Evolutionary conservation across 108 stramenopile genomes (phyloP).

Genomic region (Seminavis robusta): DNA sequence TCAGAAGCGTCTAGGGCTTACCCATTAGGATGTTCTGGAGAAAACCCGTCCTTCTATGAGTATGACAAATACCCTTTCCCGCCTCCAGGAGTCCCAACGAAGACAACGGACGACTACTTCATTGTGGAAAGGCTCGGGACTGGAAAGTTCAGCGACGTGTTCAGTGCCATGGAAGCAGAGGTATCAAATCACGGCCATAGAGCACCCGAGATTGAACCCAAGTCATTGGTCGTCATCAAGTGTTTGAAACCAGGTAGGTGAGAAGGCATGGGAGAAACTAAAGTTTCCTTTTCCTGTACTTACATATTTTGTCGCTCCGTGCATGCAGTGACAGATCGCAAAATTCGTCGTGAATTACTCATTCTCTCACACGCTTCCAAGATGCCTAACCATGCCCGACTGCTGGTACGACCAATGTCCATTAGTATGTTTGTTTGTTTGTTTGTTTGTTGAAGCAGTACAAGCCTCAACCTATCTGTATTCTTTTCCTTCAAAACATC

Average conservation of each 20-base stretch:
- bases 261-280: background rate
- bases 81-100: slow-evolving; percentile 20
- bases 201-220: slow-evolving; percentile 2
- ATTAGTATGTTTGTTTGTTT: too few species aligned
- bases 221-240: background rate
- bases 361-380: slow-evolving; percentile 58
- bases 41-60: slow-evolving; percentile 47
- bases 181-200: slow-evolving; percentile 14
- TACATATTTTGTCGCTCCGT: slow-evolving; percentile 72
- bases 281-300: slow-evolving; percentile 3
- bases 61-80: slow-evolving; percentile 47
- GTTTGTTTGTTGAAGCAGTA: too few species aligned
- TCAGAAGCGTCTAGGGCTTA: too few species aligned
- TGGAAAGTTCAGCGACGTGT: slow-evolving; percentile 86
- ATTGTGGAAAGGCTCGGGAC: slow-evolving; percentile 67
- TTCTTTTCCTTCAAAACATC: too few species aligned
- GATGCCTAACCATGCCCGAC: slow-evolving; percentile 68
- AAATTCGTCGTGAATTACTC: slow-evolving; percentile 77
- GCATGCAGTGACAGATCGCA: slow-evolving; percentile 82
- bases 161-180: slow-evolving; percentile 70
- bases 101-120: slow-evolving; percentile 40
- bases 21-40: slow-evolving; percentile 44
- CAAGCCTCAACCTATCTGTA: too few species aligned
- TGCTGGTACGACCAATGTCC: too few species aligned
- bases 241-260: background rate